These are phyloP conservation scores for Alternaria sp. DNA, from an alignment of 2,329 filamentous ascomycete species.

Conservation along the genomic window DNA sequence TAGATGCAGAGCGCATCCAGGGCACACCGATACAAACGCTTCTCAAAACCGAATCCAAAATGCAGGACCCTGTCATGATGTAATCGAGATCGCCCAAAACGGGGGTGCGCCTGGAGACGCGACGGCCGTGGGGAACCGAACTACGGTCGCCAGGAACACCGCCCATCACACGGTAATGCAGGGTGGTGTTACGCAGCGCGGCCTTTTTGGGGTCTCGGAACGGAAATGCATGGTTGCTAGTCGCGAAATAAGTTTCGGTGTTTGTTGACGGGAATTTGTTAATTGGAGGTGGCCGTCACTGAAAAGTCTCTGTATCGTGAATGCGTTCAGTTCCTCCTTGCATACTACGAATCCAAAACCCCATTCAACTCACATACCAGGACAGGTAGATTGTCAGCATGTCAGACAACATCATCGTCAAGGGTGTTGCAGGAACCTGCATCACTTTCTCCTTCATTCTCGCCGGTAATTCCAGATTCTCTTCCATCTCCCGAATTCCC, in stretches of 20 bases:
- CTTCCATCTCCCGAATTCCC: slow-evolving; percentile 10
- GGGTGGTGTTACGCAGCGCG: slow-evolving; percentile 8
- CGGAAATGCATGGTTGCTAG: slow-evolving; percentile 7
- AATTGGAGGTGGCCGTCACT: slow-evolving; percentile 15
- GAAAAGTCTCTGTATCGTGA: neutral
- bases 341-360: neutral
- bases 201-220: slow-evolving; percentile 14
- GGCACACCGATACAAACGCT: neutral
- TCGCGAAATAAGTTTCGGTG: slow-evolving; percentile 7
- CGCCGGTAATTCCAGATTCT: slow-evolving; percentile 48
- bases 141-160: slow-evolving; percentile 15
- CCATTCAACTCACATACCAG: neutral
- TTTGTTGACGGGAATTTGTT: slow-evolving; percentile 14
- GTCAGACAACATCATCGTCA: slow-evolving; percentile 46
- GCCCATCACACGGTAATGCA: slow-evolving; percentile 9
- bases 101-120: slow-evolving; percentile 10
- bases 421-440: slow-evolving; percentile 56
- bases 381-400: slow-evolving; percentile 28
- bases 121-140: slow-evolving; percentile 31
- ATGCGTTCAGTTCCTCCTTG: neutral
- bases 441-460: slow-evolving; percentile 61
- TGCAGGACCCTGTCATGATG: slow-evolving; percentile 17
- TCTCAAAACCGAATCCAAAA: neutral
- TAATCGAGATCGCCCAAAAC: slow-evolving; percentile 12
- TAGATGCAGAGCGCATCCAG: neutral